Evolutionary conservation across 148 eudicot species (phyloP).

Genomic region (Fagopyrum homotropicum): DNA sequence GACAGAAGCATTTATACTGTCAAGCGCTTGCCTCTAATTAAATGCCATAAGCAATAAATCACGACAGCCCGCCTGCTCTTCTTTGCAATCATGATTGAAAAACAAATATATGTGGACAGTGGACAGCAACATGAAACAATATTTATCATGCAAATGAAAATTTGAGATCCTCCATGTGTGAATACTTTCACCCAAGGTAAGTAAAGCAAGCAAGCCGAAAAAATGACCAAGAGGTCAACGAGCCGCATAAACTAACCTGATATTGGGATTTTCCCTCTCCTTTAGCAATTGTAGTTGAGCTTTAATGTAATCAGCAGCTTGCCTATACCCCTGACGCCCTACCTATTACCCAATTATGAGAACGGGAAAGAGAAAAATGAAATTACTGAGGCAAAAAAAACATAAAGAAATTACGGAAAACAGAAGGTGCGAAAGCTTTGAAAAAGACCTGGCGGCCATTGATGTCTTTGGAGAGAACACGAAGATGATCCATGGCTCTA

Average conservation of each 20-base stretch:
- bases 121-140: neutral
- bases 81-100: neutral
- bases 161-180: neutral
- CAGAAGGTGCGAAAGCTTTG: neutral
- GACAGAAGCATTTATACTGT: neutral
- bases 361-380: neutral
- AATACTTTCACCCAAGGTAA: constrained; percentile 1
- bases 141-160: neutral
- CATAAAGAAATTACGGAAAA: neutral
- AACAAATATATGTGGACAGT: neutral
- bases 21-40: neutral
- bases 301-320: constrained; percentile 77
- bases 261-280: constrained; percentile 50
- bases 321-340: constrained; percentile 75
- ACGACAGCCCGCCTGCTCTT: neutral
- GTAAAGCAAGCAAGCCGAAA: neutral
- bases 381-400: neutral
- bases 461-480: constrained; percentile 68
- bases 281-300: constrained; percentile 49
- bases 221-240: neutral
- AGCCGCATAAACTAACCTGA: constrained; percentile 42
- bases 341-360: constrained; percentile 32
- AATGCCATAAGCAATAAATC: neutral
- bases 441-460: constrained; percentile 68
- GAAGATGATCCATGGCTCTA: constrained; percentile 74